Evolutionary conservation across 805 yeast species (phyloP).

Genomic region (Starmerella stellata): DNA sequence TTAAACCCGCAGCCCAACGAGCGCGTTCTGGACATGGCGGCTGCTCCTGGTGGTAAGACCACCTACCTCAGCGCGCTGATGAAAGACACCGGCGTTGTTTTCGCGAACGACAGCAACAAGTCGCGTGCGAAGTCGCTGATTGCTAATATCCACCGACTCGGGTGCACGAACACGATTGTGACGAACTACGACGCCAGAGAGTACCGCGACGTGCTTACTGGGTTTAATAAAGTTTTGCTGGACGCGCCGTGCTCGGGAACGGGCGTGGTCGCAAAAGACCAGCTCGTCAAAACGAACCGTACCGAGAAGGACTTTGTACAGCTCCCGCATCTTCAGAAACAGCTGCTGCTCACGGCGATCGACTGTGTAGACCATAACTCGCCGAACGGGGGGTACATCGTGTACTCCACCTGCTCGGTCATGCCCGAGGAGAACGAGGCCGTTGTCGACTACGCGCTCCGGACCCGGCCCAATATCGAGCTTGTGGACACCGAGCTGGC

Average conservation of each 20-base stretch:
- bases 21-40: slow-evolving; percentile 94
- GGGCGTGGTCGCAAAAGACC: slow-evolving; percentile 96
- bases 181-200: slow-evolving; percentile 97
- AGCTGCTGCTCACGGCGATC: slow-evolving; percentile 78
- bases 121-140: slow-evolving; percentile 89
- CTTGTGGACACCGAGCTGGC: slow-evolving; percentile 80
- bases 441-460: slow-evolving; percentile 91
- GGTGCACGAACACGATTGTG: slow-evolving; percentile 89
- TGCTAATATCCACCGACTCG: slow-evolving; percentile 93
- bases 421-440: slow-evolving; percentile 97
- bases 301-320: slow-evolving; percentile 93
- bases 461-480: slow-evolving; percentile 90
- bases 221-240: slow-evolving; percentile 80
- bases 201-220: slow-evolving; percentile 95
- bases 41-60: slow-evolving; percentile 98
- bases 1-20: slow-evolving; percentile 93
- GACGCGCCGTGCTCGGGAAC: slow-evolving; percentile 99
- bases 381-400: slow-evolving; percentile 74
- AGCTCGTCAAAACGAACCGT: slow-evolving; percentile 78
- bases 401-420: slow-evolving; percentile 94
- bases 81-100: slow-evolving; percentile 95
- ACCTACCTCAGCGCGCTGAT: slow-evolving; percentile 86
- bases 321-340: slow-evolving; percentile 92
- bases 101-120: slow-evolving; percentile 94
- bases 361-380: slow-evolving; percentile 89